Conservation (phyloP, 2,329 filamentous ascomycete species). For the Colletotrichum sublineola region DNA sequence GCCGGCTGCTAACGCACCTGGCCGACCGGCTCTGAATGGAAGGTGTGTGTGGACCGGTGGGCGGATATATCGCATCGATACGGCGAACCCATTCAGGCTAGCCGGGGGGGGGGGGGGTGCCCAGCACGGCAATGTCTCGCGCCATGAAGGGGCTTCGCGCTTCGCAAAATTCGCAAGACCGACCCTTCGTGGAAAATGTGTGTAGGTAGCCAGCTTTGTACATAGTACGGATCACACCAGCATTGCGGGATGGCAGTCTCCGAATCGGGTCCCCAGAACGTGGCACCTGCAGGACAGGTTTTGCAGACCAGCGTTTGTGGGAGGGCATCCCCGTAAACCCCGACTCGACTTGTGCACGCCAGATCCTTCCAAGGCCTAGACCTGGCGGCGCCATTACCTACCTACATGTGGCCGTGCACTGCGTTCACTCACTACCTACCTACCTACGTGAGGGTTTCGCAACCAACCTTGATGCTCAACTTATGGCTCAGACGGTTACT, state of each 20-base stretch:
- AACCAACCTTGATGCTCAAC: not conserved
- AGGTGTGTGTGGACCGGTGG: not conserved
- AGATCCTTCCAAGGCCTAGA: not conserved
- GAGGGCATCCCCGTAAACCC: slow-evolving; percentile 11
- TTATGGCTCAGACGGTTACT: not conserved
- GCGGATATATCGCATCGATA: not conserved
- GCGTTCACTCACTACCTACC: not conserved
- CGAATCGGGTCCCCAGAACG: slow-evolving; percentile 12
- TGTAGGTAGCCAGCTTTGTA: not conserved
- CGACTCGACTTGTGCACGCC: slow-evolving; percentile 9
- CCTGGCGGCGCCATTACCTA: not conserved
- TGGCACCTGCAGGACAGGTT: slow-evolving; percentile 13
- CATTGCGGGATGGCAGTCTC: slow-evolving; percentile 20
- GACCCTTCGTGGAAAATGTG: slow-evolving; percentile 27
- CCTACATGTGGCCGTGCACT: no score
- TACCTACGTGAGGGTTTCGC: not conserved
- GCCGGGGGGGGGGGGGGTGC: not conserved
- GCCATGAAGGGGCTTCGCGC: slow-evolving; percentile 11
- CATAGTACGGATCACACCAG: slow-evolving; percentile 16
- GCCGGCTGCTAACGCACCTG: not conserved
- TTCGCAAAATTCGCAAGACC: slow-evolving; percentile 15
- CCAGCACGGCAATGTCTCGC: not conserved
- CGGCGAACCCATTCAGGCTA: not conserved
- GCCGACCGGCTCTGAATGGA: not conserved
- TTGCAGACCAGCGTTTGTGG: slow-evolving; percentile 12